These are phyloP conservation scores for Tubosaeta brunneosetosa DNA, from an alignment of 768 basidiomycete genomes.

Conservation along the genomic window DNA sequence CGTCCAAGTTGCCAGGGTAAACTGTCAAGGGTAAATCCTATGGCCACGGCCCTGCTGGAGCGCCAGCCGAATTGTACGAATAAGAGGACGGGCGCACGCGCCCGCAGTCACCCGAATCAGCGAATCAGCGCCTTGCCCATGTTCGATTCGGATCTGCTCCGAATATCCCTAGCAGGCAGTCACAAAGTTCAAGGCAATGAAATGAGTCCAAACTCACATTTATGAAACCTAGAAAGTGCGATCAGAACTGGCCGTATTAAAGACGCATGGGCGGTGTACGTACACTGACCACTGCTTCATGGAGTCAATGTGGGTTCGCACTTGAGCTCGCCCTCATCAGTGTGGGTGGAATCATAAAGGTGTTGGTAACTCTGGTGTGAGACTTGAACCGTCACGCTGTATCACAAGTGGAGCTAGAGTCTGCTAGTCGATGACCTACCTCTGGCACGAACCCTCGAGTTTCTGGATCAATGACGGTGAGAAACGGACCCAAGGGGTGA, in stretches of 20 bases:
- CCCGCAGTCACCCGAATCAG: not conserved
- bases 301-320: no score
- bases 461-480: not conserved
- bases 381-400: no score
- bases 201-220: not conserved
- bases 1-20: constrained; percentile 39
- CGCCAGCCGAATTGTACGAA: not conserved
- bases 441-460: no score
- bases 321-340: no score
- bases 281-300: not conserved
- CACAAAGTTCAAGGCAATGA: not conserved
- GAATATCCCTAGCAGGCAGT: not conserved
- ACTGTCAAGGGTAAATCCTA: constrained; percentile 50
- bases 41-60: constrained; percentile 34
- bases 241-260: not conserved
- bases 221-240: not conserved
- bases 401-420: no score
- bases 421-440: no score
- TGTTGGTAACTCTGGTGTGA: no score
- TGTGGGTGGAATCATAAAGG: no score
- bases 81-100: not conserved
- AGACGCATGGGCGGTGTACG: not conserved
- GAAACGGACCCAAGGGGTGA: not conserved
- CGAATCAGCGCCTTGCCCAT: not conserved
- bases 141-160: not conserved